phyloP scores from a whole-genome alignment of 371 early-diverging fungal species.

The Apophysomyces elegans region DNA sequence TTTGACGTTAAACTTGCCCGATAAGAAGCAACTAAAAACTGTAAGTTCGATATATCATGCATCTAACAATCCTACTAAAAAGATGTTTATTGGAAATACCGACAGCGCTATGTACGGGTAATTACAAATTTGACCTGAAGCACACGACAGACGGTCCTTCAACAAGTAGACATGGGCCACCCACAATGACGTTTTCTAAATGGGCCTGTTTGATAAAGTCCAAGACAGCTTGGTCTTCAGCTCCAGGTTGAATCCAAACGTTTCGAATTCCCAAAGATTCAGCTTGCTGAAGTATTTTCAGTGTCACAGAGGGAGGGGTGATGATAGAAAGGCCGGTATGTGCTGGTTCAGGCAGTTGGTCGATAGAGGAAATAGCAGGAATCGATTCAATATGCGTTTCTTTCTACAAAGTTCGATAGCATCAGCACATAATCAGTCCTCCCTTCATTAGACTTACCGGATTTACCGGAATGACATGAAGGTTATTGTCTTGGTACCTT shows the following conservation, averaged over 20 bases:
- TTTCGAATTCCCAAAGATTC: conserved; percentile 62
- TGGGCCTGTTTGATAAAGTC: conserved; percentile 56
- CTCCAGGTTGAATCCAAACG: conserved; percentile 88
- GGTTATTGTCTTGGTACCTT: conserved; percentile 45
- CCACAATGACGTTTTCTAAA: conserved; percentile 58
- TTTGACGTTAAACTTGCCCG: too few species aligned
- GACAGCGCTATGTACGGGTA: neutral
- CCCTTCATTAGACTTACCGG: conserved; percentile 28
- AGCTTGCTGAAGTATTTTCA: conserved; percentile 64
- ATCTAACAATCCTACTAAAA: too few species aligned
- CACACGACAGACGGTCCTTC: conserved; percentile 44
- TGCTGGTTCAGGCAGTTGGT: conserved; percentile 43
- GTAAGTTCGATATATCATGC: too few species aligned
- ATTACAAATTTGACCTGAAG: conserved; percentile 16
- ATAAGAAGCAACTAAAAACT: too few species aligned
- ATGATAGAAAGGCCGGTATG: conserved; percentile 71
- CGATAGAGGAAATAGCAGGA: conserved; percentile 42
- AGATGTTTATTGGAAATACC: too few species aligned
- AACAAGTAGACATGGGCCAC: conserved; percentile 80
- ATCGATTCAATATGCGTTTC: conserved; percentile 56
- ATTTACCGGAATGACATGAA: conserved; percentile 54
- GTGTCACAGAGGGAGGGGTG: conserved; percentile 79
- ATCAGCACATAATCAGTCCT: too few species aligned
- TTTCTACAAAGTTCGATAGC: conserved; percentile 35
- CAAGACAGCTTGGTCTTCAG: conserved; percentile 60